Conservation (phyloP, 768 basidiomycete species). For the Phanerodontia chrysosporium region DNA sequence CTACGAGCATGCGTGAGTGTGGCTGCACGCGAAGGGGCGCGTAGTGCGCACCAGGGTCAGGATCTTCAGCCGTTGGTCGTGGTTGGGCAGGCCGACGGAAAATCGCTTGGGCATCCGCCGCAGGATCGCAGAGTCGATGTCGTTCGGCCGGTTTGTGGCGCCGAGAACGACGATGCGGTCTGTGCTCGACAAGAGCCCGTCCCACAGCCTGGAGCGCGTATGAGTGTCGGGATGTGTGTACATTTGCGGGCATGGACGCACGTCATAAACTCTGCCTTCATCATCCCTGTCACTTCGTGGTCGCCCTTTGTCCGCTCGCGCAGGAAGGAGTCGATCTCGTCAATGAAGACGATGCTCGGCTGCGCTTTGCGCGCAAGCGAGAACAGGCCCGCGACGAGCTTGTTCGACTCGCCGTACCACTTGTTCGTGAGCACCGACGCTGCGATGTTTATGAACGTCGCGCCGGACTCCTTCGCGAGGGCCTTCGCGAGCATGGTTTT, state of each 20-base stretch:
- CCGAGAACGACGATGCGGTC: conserved; percentile 89
- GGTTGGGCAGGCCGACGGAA: conserved; percentile 74
- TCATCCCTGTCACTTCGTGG: conserved; percentile 98
- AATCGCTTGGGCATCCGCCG: conserved; percentile 99
- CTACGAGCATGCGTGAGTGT: conserved; percentile 44
- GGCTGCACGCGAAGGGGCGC: not conserved
- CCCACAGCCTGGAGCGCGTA: conserved; percentile 69
- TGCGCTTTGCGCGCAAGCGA: conserved; percentile 91
- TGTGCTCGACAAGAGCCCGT: conserved; percentile 78
- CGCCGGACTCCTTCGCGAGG: conserved; percentile 93
- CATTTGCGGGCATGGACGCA: conserved; percentile 32
- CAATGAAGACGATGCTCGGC: conserved; percentile 96
- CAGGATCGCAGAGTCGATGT: conserved; percentile 82
- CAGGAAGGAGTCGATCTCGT: conserved; percentile 96
- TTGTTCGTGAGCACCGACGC: conserved; percentile 72
- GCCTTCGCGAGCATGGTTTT: conserved; percentile 99
- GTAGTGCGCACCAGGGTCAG: conserved; percentile 58
- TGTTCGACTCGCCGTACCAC: conserved; percentile 91
- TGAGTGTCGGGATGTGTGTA: not conserved
- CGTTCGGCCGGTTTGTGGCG: conserved; percentile 92
- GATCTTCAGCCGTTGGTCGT: conserved; percentile 79
- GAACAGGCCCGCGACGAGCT: conserved; percentile 92
- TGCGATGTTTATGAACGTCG: conserved; percentile 91
- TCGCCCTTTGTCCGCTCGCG: conserved; percentile 83
- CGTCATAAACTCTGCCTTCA: conserved; percentile 97